Evolutionary conservation across 371 early-diverging fungal species (phyloP), one percentile per base, ranked within the genome.

Genomic region (Mucor plumbeus): DNA sequence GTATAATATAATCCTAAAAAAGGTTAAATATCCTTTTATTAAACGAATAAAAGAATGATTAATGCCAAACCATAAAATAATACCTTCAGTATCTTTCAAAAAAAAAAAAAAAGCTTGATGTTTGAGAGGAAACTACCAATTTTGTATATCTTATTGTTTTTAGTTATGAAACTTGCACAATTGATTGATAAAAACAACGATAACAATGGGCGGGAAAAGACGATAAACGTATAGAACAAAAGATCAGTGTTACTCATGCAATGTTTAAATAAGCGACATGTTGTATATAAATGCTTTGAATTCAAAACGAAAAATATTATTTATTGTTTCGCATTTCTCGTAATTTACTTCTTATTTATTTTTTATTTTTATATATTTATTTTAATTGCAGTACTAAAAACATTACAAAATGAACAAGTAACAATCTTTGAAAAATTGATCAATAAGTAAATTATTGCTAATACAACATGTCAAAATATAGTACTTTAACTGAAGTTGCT

Each of bases 401-500:
- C 8, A 44, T 8, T 8, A 17, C 26, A 50, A 10, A 21, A 55
- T 55, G 55, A 55, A 55, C 55, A 55, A n/a, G 55, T 55, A 55
- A 35, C 7, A 7, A 50, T 50, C 26, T 38, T 38, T 26, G 26
- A 38, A 4, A 38, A 5, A 38, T 38, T 38, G 38, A 1, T 26
- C 26, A 26, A 26, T 26, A 26, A 26, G 26, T 26, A 26, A 26
- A 26, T 26, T 3, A 26, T 26, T 3, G 26, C 26, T 26, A 26
- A 26, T 26, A 26, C 43, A 43, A 14, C 43, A 43, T 43, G 15
- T 17, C n/a, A 44, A 40, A 26, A 26, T 17, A n/a, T 8, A 55
- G 55, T 35, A 35, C 33, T 15, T 55, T 55, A n/a, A 55, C 55
- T 33, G 35, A 41, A 33, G 41, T 50, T 33, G 60, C 66, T 40